Conservation (phyloP, 345 rosid genomes). For the Citrus glauca region DNA sequence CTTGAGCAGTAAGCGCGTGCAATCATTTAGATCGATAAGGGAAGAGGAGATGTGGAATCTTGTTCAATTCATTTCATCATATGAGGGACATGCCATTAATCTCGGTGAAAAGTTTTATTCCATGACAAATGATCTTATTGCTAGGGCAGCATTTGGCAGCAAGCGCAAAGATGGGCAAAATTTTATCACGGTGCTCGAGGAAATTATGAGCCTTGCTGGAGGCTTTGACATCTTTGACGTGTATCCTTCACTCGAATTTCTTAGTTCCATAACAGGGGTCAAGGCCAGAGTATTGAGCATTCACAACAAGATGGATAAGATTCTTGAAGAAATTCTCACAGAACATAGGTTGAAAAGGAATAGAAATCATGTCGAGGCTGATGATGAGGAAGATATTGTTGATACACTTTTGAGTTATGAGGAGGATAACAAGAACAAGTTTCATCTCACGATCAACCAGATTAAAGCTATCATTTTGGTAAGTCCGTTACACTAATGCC, state of each 20-base stretch:
- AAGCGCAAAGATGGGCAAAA: slow-evolving; percentile 8
- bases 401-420: slow-evolving; percentile 14
- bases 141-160: not conserved
- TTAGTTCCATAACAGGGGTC: slow-evolving; percentile 5
- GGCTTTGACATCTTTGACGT: slow-evolving; percentile 7
- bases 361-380: not conserved
- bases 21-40: slow-evolving; percentile 1
- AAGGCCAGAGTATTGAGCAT: not conserved
- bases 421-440: not conserved
- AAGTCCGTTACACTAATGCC: not conserved
- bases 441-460: not conserved
- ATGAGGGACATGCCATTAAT: not conserved
- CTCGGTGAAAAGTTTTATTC: too few relatives aligned
- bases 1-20: not conserved
- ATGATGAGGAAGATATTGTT: slow-evolving; percentile 8
- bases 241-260: slow-evolving; percentile 11
- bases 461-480: slow-evolving; percentile 13
- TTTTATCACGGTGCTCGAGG: not conserved
- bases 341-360: slow-evolving; percentile 4
- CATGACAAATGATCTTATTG: not conserved
- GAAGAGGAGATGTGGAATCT: slow-evolving; percentile 12
- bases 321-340: slow-evolving; percentile 8
- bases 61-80: not conserved
- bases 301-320: slow-evolving; percentile 9
- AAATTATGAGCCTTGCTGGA: not conserved